These are phyloP conservation scores for Syzygium jambos DNA, from an alignment of 345 rosid species.

Conservation along the genomic window DNA sequence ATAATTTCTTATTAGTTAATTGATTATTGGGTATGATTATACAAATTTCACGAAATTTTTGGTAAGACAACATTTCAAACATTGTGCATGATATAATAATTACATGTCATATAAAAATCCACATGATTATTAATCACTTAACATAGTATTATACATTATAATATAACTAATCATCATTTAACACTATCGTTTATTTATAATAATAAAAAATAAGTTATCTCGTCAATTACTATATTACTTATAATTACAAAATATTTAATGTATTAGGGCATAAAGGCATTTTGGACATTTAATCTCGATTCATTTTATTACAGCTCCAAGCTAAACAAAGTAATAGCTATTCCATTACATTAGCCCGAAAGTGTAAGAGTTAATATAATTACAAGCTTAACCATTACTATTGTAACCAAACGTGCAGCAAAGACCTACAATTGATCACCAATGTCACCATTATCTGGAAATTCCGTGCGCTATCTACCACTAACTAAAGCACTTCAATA, in stretches of 20 bases:
- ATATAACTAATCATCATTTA: background rate
- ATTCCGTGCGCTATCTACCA: background rate
- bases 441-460: background rate
- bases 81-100: background rate
- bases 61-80: background rate
- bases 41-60: background rate
- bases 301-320: background rate
- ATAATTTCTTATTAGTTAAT: background rate
- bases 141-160: background rate
- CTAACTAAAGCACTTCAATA: background rate
- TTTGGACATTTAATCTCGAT: background rate
- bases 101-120: background rate
- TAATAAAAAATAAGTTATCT: background rate
- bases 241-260: background rate
- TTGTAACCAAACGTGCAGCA: background rate
- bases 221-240: background rate
- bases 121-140: background rate
- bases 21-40: background rate
- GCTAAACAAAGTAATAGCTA: background rate
- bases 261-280: background rate
- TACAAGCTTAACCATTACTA: background rate
- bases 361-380: background rate
- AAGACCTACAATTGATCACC: background rate
- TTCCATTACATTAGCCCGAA: background rate
- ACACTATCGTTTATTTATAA: background rate